Conservation (phyloP, 2,329 filamentous ascomycete genomes). For the Scedosporium aurantiacum region DNA sequence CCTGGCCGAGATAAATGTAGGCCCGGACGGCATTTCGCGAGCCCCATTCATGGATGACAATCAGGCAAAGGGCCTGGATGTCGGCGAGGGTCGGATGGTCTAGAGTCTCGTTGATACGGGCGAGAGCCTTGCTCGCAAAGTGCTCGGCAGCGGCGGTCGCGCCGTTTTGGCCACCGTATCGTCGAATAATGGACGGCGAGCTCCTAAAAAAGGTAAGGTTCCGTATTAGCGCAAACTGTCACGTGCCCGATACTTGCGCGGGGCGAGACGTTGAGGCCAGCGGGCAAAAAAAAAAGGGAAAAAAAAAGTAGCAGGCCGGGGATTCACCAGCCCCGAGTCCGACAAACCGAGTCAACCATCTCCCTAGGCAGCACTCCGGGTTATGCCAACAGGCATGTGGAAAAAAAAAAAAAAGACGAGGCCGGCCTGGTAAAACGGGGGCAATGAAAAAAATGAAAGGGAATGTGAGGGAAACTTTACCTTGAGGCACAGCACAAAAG, state of each 20-base stretch:
- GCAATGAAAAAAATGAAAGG: constrained; percentile 10
- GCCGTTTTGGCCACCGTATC: constrained; percentile 42
- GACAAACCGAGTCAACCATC: neutral
- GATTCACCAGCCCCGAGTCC: neutral
- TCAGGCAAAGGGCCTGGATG: constrained; percentile 48
- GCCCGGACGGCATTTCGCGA: constrained; percentile 49
- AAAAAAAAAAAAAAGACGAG: constrained; percentile 6
- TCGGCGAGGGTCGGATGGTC: constrained; percentile 50
- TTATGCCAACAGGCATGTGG: neutral
- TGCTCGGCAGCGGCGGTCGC: constrained; percentile 45
- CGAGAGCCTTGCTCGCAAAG: constrained; percentile 47
- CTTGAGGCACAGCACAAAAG: constrained; percentile 46
- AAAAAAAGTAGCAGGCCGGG: constrained; percentile 6
- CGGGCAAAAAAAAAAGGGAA: constrained; percentile 9
- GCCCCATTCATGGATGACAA: constrained; percentile 54
- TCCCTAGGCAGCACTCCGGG: neutral
- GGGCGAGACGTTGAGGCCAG: neutral
- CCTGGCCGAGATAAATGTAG: constrained; percentile 52
- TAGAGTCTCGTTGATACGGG: constrained; percentile 44
- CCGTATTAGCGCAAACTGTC: neutral
- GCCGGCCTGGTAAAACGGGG: constrained; percentile 12
- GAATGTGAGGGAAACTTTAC: constrained; percentile 27
- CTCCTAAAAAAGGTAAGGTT: constrained; percentile 26
- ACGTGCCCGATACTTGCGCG: neutral
- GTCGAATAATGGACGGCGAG: constrained; percentile 44